phyloP scores from a whole-genome alignment of 352 stramenopile genomes.

The Phytopythium kandeliae region DNA sequence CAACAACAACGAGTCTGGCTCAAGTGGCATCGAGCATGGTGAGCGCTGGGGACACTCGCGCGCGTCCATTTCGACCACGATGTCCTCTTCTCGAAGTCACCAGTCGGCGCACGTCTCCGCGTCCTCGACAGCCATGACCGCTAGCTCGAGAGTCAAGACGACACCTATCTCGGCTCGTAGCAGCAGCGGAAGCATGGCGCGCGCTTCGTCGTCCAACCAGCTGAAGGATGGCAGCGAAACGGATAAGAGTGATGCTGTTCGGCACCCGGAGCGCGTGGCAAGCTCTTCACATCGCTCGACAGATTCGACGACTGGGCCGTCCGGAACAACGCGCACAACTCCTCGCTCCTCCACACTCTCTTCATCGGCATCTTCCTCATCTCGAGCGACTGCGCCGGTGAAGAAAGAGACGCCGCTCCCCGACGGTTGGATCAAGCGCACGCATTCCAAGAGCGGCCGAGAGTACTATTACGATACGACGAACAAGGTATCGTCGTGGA shows the following conservation, averaged over 20 bases:
- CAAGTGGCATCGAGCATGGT: conserved; percentile 14
- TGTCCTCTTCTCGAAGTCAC: conserved; percentile 27
- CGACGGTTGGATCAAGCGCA: conserved; percentile 64
- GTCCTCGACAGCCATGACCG: conserved; percentile 23
- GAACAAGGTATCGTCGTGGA: conserved; percentile 72
- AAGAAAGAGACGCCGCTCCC: conserved; percentile 44
- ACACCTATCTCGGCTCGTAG: conserved; percentile 14
- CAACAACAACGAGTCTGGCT: conserved; percentile 25
- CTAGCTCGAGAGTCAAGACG: conserved; percentile 15
- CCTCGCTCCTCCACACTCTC: conserved; percentile 9
- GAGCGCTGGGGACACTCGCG: conserved; percentile 53
- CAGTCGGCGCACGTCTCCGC: conserved; percentile 27
- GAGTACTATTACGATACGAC: conserved; percentile 75
- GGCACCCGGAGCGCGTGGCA: conserved; percentile 19
- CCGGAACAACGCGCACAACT: conserved; percentile 9
- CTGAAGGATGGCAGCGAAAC: conserved; percentile 15
- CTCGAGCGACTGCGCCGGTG: conserved; percentile 1
- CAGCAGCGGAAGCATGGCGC: conserved; percentile 6
- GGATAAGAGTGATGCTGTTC: conserved; percentile 25
- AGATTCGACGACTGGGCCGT: conserved; percentile 10
- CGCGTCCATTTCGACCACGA: conserved; percentile 10
- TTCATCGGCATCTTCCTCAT: conserved; percentile 14
- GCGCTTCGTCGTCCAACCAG: conserved; percentile 15
- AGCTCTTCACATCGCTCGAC: conserved; percentile 7
- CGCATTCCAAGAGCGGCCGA: conserved; percentile 61